Base-by-base conservation (phyloP, 2,329 filamentous ascomycete species). In the Venturia effusa region DNA sequence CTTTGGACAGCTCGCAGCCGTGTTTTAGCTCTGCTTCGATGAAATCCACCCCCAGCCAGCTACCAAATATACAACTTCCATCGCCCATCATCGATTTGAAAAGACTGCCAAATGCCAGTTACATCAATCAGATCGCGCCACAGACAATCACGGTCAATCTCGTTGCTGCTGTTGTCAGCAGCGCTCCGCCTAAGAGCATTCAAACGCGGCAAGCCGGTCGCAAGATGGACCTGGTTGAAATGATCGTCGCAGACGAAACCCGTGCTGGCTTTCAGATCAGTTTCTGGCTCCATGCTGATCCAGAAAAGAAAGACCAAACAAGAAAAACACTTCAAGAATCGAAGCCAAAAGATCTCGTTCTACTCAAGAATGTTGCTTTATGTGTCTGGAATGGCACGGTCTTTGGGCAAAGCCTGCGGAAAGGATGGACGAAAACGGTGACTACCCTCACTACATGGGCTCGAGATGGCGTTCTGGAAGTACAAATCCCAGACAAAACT, bases 211-310 rank as follows among this genome's bases (percentile, higher is more conserved):
- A 40, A 45, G 22, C 34, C 17, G 32, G 39, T 17, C 41, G 83
- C 77, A 74, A 79, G 54, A 80, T 87, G 61, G 83, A 88, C 6
- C 80, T 96, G 3, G 78, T 93, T 48, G 91, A 96, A 73, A 74
- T 94, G 1, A 78, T 92, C 0, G 85, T 97, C 0, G 92, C 89
- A 5, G 93, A 97, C 73, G 89, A 96, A 61, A 96, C 92, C 0
- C 84, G 82, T 67, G 84, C 89, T 0, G 89, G 88, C 2, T 96
- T 97, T 75, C 84, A 82, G 34, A 80, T 97, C 64, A 92, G 88
- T 2, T 91, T 96, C 72, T 97, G 93, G 93, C 77, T 96, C 1
- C 76, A 81, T 4, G 74, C 78, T 15, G 54, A 62, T 37, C 61
- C 60, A 59, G 62, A 30, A 62, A 67, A 37, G 48, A 65, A 66